phyloP scores from a whole-genome alignment of 2,329 filamentous ascomycete species.

The Apiospora kogelbergensis region DNA sequence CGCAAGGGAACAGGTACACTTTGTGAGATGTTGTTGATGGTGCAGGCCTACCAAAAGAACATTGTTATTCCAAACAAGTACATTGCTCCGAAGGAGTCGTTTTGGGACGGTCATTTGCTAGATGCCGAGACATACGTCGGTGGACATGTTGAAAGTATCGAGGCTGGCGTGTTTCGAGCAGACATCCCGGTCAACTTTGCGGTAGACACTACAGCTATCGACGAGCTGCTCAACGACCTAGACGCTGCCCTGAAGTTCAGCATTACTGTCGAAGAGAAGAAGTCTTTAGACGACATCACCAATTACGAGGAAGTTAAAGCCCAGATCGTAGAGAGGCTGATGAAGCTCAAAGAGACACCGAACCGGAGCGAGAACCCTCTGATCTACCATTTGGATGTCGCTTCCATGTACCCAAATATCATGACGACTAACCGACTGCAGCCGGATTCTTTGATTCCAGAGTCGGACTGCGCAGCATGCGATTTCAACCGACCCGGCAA shows the following conservation, averaged over 20 bases:
- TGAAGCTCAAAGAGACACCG: slow-evolving; percentile 75
- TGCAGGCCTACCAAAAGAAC: slow-evolving; percentile 88
- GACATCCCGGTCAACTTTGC: slow-evolving; percentile 95
- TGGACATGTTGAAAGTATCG: slow-evolving; percentile 98
- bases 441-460: slow-evolving; percentile 97
- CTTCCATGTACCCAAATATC: slow-evolving; percentile 99
- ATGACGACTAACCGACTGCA: slow-evolving; percentile 99
- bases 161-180: slow-evolving; percentile 92
- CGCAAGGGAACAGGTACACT: slow-evolving; percentile 96
- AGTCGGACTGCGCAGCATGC: slow-evolving; percentile 94
- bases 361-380: slow-evolving; percentile 82
- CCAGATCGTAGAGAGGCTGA: slow-evolving; percentile 73
- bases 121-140: slow-evolving; percentile 98
- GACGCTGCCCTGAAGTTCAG: slow-evolving; percentile 89
- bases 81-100: slow-evolving; percentile 83
- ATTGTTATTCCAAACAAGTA: slow-evolving; percentile 98
- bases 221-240: slow-evolving; percentile 82
- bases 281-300: slow-evolving; percentile 73
- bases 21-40: slow-evolving; percentile 99
- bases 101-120: slow-evolving; percentile 94
- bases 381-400: slow-evolving; percentile 98
- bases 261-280: slow-evolving; percentile 80
- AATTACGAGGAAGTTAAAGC: slow-evolving; percentile 84
- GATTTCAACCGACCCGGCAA: slow-evolving; percentile 98
- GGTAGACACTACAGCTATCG: slow-evolving; percentile 84